Base-by-base conservation (phyloP, 768 basidiomycete genomes). In the Lactifluus pinguis region DNA sequence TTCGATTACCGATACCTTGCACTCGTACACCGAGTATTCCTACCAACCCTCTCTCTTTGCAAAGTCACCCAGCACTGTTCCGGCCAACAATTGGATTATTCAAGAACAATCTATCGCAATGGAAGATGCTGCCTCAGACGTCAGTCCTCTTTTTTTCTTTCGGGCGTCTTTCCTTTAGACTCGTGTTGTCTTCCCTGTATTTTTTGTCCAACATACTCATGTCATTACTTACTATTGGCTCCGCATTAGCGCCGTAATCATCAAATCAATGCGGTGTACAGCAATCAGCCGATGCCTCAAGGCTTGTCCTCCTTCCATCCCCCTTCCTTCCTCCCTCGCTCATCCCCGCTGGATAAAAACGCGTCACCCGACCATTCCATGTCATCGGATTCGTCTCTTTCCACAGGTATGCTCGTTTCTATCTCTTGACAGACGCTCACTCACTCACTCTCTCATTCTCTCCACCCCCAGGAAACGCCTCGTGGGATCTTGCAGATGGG, bases 401-500 rank as follows among this genome's bases (percentile, higher is more conserved):
- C 55, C 69, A 69, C 64, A 77, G 61, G 61, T 62, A 58, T 49
- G 76, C 88, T 87, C 86, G 80, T 81, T 66, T 74, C 85, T 68
- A 84, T 83, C 66, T 78, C 74, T 60, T 81, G 76, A 57, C 86
- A 83, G 65, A 85, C 85, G 66, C 75, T 86, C 60, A 77, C 83
- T 63, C 83, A 87, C 70, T 25, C 25, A 25, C 25, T 25, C n/a
- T n/a, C n/a, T n/a, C 25, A 25, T 2, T 25, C 25, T 25, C 25
- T 25, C 25, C 25, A 72, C 79, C 32, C 17, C 73, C 79, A 55
- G 80, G 82, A 51, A 60, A 60, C 9, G 62, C 65, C 38, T 60
- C 65, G 15, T 90, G 88, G 88, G 84, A 85, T 56, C 77, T 90
- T 60, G 77, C 86, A 44, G 84, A 88, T 69, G 84, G 85, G 63